A percentile compares a stretch with the other conserved stretches of the same genome.
Conservation (phyloP, 2,329 filamentous ascomycete species). For the Ceratocystiopsis minuta region DNA sequence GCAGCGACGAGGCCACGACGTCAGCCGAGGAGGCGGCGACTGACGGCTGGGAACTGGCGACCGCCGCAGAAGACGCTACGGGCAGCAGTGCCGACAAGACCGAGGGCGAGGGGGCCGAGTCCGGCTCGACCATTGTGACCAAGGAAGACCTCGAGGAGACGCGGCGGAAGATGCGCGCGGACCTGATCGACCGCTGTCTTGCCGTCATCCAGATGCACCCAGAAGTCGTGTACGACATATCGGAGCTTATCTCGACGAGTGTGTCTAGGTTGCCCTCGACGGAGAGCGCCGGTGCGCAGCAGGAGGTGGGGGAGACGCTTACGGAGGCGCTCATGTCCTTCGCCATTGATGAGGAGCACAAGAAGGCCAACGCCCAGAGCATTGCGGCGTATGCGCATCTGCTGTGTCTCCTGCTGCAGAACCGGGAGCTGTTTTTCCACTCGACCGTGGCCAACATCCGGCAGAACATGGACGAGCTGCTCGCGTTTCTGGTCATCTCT, state of each 20-base stretch:
- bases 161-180: conserved; percentile 51
- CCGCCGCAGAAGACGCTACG: too few relatives aligned
- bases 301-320: conserved; percentile 66
- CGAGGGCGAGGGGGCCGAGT: conserved; percentile 2
- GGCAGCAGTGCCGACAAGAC: conserved; percentile 7
- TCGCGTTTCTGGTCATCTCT: conserved; percentile 60
- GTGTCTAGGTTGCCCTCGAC: conserved; percentile 39
- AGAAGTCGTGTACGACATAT: conserved; percentile 74
- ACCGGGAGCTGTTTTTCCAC: conserved; percentile 58
- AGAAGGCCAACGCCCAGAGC: conserved; percentile 41
- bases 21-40: neutral
- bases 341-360: conserved; percentile 39
- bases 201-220: conserved; percentile 81
- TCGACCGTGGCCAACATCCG: conserved; percentile 57
- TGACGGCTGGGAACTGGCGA: too few relatives aligned
- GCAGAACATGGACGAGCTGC: conserved; percentile 56
- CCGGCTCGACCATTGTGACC: conserved; percentile 17
- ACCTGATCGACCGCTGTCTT: conserved; percentile 74
- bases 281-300: conserved; percentile 25
- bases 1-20: neutral
- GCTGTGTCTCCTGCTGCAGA: conserved; percentile 71
- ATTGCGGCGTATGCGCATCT: conserved; percentile 86
- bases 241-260: conserved; percentile 66
- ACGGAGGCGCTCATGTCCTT: conserved; percentile 67
- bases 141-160: conserved; percentile 66